Conservation (phyloP, 345 rosid genomes). For the Turnera subulata region DNA sequence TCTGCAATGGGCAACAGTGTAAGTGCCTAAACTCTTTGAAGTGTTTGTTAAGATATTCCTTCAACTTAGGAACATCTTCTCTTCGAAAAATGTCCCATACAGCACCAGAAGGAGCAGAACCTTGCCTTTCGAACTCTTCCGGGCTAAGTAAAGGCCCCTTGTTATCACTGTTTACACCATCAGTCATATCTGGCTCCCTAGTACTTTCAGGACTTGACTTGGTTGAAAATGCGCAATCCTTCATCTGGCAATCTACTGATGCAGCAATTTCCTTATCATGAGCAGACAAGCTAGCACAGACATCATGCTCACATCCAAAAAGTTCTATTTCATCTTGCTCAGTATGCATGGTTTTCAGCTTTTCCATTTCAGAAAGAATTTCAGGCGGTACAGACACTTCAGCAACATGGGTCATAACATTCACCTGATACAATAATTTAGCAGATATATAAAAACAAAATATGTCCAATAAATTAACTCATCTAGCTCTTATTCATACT, state of each 20-base stretch:
- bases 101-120: constrained; percentile 34
- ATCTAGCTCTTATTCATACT: too few species aligned
- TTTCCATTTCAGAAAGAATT: constrained; percentile 14
- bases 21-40: constrained; percentile 69
- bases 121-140: not conserved
- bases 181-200: not conserved
- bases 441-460: too few species aligned
- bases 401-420: constrained; percentile 51
- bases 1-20: constrained; percentile 45
- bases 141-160: not conserved
- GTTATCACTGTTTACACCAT: not conserved
- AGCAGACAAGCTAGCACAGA: not conserved
- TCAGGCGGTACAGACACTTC: constrained; percentile 27
- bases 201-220: not conserved
- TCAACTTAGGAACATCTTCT: constrained; percentile 63
- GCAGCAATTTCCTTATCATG: not conserved
- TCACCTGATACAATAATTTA: constrained; percentile 38
- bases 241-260: not conserved
- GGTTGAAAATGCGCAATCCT: not conserved
- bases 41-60: constrained; percentile 57
- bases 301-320: constrained; percentile 12
- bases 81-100: constrained; percentile 74
- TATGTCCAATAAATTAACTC: too few species aligned
- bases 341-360: constrained; percentile 37
- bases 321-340: constrained; percentile 52